These are phyloP conservation scores for Cyberlindnera bimundalis DNA, from an alignment of 805 yeast genomes.

Conservation along the genomic window DNA sequence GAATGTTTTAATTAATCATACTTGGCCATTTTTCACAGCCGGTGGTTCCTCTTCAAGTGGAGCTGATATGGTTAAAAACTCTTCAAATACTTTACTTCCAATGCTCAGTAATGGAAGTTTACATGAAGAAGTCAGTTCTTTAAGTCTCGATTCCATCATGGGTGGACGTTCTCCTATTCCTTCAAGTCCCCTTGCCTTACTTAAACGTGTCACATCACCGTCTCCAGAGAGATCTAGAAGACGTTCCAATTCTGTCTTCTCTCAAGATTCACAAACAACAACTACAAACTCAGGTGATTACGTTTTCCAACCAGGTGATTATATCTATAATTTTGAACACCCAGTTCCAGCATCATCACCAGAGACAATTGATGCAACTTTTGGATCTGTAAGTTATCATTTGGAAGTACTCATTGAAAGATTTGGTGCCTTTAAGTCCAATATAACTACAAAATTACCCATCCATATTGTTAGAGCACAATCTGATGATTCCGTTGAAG, in stretches of 20 bases:
- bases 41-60: slow-evolving; percentile 33
- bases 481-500: slow-evolving; percentile 75
- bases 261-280: slow-evolving; percentile 5
- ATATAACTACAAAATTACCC: slow-evolving; percentile 59
- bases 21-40: slow-evolving; percentile 78
- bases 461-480: slow-evolving; percentile 72
- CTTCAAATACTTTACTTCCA: neutral
- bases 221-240: slow-evolving; percentile 23
- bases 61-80: slow-evolving; percentile 34
- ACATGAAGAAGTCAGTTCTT: slow-evolving; percentile 20
- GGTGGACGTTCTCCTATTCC: slow-evolving; percentile 6
- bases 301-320: slow-evolving; percentile 81
- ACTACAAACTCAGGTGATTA: slow-evolving; percentile 25
- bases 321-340: slow-evolving; percentile 88
- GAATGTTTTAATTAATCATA: slow-evolving; percentile 66
- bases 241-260: slow-evolving; percentile 12
- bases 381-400: slow-evolving; percentile 73
- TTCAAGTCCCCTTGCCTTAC: slow-evolving; percentile 21
- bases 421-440: slow-evolving; percentile 81
- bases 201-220: slow-evolving; percentile 27
- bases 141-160: slow-evolving; percentile 26
- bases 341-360: slow-evolving; percentile 80
- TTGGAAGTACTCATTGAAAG: slow-evolving; percentile 72
- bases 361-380: slow-evolving; percentile 72
- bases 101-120: slow-evolving; percentile 2